These are phyloP conservation scores for Cyberlindnera misumaiensis DNA, from an alignment of 805 yeast species.

Conservation along the genomic window DNA sequence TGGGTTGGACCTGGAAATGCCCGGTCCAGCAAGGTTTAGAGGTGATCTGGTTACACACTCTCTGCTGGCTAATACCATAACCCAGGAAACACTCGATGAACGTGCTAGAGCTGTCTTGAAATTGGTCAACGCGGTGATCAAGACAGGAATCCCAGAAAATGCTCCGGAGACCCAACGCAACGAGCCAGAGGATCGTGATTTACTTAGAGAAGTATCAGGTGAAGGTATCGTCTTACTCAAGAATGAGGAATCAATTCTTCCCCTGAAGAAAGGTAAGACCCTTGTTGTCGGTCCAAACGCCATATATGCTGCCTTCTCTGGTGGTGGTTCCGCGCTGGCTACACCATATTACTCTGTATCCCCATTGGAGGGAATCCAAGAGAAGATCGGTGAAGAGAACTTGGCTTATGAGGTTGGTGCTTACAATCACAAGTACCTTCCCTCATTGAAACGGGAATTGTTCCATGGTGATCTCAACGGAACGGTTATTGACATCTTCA, in stretches of 20 bases:
- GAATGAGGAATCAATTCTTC: constrained; percentile 41
- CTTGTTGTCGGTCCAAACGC: constrained; percentile 60
- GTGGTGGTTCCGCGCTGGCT: constrained; percentile 59
- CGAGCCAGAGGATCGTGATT: constrained; percentile 32
- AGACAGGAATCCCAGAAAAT: constrained; percentile 35
- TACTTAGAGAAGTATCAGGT: constrained; percentile 38
- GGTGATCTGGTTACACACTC: constrained; percentile 29
- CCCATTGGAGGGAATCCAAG: constrained; percentile 40
- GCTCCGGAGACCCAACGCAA: constrained; percentile 34
- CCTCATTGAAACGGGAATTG: constrained; percentile 22
- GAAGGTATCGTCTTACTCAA: constrained; percentile 52
- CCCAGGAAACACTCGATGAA: constrained; percentile 36
- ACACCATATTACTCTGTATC: constrained; percentile 40
- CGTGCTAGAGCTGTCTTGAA: constrained; percentile 42
- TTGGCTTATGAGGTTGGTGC: constrained; percentile 29
- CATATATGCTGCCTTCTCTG: constrained; percentile 41
- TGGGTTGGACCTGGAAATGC: constrained; percentile 60
- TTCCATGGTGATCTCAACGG: constrained; percentile 17
- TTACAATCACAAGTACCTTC: constrained; percentile 27
- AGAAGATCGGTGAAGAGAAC: constrained; percentile 17
- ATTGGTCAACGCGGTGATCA: constrained; percentile 37
- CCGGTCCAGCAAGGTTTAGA: constrained; percentile 49
- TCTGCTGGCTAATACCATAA: constrained; percentile 32
- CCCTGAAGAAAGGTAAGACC: constrained; percentile 36
- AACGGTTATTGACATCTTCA: constrained; percentile 17